phyloP scores from a whole-genome alignment of 2,329 filamentous ascomycete genomes.

The Cladorrhinum sp. region DNA sequence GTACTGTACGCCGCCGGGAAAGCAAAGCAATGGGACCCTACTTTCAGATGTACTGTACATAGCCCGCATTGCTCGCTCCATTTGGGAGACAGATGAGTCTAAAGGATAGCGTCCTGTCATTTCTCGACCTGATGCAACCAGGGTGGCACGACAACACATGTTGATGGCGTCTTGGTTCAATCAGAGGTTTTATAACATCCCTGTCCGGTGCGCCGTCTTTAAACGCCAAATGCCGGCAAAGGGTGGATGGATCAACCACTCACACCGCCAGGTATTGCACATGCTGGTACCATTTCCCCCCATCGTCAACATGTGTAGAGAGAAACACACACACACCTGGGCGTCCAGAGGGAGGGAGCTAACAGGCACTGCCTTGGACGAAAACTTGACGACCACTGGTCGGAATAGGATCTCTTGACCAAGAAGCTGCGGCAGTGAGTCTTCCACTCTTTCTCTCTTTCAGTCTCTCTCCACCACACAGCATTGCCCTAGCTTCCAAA shows the following conservation, averaged over 20 bases:
- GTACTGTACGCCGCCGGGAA: background rate
- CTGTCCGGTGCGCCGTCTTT: background rate
- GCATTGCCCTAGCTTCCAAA: slow-evolving; percentile 4
- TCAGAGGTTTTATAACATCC: background rate
- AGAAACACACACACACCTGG: background rate
- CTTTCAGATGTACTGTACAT: background rate
- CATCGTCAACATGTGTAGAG: background rate
- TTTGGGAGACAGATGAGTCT: background rate
- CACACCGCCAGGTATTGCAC: background rate
- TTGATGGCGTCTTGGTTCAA: background rate
- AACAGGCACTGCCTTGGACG: background rate
- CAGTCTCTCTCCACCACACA: background rate
- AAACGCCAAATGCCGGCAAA: background rate
- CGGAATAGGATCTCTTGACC: background rate
- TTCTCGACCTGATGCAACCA: background rate
- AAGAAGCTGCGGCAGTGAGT: background rate
- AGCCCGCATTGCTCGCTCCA: slow-evolving; percentile 14
- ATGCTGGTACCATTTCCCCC: background rate
- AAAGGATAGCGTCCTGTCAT: background rate
- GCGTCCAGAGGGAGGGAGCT: background rate
- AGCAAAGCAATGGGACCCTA: background rate
- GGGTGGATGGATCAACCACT: background rate
- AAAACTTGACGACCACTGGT: background rate
- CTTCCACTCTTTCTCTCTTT: background rate
- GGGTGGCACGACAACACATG: no score